A percentile compares a stretch with the other conserved stretches of the same genome.
phyloP scores from a whole-genome alignment of 2,329 filamentous ascomycete genomes.

The Cladophialophora chaetospira region DNA sequence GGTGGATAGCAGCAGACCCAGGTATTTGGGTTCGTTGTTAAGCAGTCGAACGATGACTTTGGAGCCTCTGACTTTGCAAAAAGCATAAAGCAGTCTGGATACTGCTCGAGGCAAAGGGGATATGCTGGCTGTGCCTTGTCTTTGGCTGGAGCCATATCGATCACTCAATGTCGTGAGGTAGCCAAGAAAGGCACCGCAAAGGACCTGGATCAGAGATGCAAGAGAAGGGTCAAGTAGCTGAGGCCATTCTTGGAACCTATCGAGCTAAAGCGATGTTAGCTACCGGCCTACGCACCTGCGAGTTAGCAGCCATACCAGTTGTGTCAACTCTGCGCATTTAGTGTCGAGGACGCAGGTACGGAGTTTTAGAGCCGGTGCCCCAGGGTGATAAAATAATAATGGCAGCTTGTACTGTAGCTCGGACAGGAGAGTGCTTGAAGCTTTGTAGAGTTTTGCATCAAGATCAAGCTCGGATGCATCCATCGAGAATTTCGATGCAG shows the following conservation, averaged over 20 bases:
- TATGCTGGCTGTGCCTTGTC: conserved; percentile 40
- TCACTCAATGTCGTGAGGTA: conserved; percentile 33
- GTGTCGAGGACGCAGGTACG: conserved; percentile 11
- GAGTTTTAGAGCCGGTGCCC: conserved; percentile 28
- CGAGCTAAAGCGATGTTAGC: conserved; percentile 54
- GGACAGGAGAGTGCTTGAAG: conserved; percentile 46
- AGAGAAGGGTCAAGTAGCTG: conserved; percentile 88
- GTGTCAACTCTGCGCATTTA: conserved; percentile 25
- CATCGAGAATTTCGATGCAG: conserved; percentile 42
- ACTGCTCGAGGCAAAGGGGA: conserved; percentile 68
- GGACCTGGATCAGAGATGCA: conserved; percentile 69
- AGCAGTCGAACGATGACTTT: conserved; percentile 91
- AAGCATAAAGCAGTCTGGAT: conserved; percentile 77
- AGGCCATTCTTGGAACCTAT: conserved; percentile 92
- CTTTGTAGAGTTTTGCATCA: conserved; percentile 51
- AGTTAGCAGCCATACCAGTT: conserved; percentile 25
- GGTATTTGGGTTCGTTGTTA: conserved; percentile 81
- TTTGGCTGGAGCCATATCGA: conserved; percentile 32
- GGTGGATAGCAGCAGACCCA: conserved; percentile 71
- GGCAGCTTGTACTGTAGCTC: conserved; percentile 47
- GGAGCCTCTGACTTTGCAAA: conserved; percentile 92
- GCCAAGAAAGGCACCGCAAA: conserved; percentile 72
- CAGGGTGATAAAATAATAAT: conserved; percentile 38
- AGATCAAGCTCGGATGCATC: conserved; percentile 46
- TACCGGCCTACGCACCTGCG: background rate